Percentiles rank a stretch among this genome's conserved stretches.
Conservation (phyloP, 1,284 basidiomycete species). For the Coriolopsis trogii region DNA sequence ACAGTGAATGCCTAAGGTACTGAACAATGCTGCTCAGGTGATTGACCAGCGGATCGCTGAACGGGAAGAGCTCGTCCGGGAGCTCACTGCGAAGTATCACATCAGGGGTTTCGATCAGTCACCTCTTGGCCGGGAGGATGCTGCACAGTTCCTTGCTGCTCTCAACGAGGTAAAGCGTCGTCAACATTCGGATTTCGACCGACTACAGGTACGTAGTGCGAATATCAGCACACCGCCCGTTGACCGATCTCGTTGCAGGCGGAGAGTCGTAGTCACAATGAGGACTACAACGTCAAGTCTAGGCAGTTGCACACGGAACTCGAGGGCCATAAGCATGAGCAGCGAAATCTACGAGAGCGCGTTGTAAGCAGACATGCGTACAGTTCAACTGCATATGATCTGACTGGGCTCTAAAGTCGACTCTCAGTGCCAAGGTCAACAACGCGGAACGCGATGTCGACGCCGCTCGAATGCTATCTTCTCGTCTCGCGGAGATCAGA, state of each 20-base stretch:
- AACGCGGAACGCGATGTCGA: conserved; percentile 31
- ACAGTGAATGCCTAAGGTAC: too few relatives aligned
- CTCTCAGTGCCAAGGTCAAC: conserved; percentile 23
- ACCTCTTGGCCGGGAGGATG: conserved; percentile 66
- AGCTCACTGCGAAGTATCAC: conserved; percentile 68
- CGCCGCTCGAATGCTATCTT: conserved; percentile 25
- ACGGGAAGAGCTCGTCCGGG: conserved; percentile 76
- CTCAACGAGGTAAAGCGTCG: conserved; percentile 61
- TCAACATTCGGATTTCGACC: conserved; percentile 59
- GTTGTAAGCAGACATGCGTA: conserved; percentile 61
- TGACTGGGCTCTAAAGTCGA: conserved; percentile 13
- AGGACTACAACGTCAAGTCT: conserved; percentile 62
- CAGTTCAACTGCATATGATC: too few relatives aligned
- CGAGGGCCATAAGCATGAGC: conserved; percentile 55
- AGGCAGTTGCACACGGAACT: conserved; percentile 56
- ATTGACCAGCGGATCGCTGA: conserved; percentile 76
- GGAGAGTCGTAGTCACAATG: conserved; percentile 53
- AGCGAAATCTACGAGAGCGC: conserved; percentile 56
- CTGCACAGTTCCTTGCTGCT: conserved; percentile 69
- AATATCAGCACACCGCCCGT: neutral
- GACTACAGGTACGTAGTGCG: conserved; percentile 52
- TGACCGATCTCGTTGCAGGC: conserved; percentile 33
- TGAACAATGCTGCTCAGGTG: conserved; percentile 48
- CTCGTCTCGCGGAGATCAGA: conserved; percentile 39
- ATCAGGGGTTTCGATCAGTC: conserved; percentile 77